Evolutionary conservation across 495 filamentous ascomycete species (phyloP).

Genomic region (Sordaria brevicollis): DNA sequence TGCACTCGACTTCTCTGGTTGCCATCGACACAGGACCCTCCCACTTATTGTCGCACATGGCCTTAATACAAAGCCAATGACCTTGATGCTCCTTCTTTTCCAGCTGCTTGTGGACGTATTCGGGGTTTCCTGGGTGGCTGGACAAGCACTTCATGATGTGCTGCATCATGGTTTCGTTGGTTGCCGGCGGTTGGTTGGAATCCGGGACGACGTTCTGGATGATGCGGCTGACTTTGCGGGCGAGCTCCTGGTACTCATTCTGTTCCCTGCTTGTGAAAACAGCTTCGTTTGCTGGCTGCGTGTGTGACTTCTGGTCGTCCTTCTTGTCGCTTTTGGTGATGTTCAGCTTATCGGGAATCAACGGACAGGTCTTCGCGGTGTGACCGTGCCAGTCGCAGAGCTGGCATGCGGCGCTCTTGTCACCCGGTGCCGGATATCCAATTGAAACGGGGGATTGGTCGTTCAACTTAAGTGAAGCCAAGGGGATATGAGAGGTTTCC

Average conservation of each 20-base stretch:
- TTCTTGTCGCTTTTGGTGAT: too few species aligned
- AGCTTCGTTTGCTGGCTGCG: background rate
- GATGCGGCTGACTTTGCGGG: background rate
- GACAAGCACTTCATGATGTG: conserved; percentile 1
- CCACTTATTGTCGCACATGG: conserved; percentile 2
- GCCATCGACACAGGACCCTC: background rate
- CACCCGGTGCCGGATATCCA: background rate
- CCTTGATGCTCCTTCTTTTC: background rate
- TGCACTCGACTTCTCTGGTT: background rate
- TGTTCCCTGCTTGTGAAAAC: background rate
- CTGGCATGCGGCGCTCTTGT: background rate
- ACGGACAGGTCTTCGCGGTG: background rate
- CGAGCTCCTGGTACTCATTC: conserved; percentile 2
- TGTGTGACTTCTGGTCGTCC: background rate
- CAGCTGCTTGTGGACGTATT: background rate
- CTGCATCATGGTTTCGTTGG: conserved; percentile 4
- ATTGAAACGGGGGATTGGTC: background rate
- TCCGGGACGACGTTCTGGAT: conserved; percentile 1
- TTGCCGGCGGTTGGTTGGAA: conserved; percentile 1
- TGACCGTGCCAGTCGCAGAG: background rate
- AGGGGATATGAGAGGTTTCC: background rate
- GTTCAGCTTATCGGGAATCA: too few species aligned
- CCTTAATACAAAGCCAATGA: conserved; percentile 5
- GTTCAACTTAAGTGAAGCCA: background rate
- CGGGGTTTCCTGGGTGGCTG: background rate